Base-by-base conservation (phyloP, 352 stramenopile species). In the Globisporangium iwayamae region DNA sequence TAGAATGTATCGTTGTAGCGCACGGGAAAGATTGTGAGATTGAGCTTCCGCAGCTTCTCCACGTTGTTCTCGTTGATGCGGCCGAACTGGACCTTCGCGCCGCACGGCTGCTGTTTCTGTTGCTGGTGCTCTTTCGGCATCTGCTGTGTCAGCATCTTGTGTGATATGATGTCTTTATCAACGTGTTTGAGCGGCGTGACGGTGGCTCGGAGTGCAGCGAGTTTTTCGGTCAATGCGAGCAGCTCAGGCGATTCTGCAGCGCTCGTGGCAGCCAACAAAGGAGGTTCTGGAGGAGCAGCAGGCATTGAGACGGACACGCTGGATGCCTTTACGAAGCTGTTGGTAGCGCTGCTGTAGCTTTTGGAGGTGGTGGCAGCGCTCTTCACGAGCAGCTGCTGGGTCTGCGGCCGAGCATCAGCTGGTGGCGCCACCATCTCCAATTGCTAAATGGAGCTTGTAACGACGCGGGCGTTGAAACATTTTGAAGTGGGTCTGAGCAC, bases 1-100 rank as follows among this genome's bases (percentile, higher is more conserved):
- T 98, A 98, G 73, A 98, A 98, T 13, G 72, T 79, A 38, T 97
- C 78, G 68, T 91, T 91, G 76, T 98, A 98, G 32, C 83, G 70
- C 41, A 98, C 87, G 20, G 94, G 94, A 74, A 98, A 97, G 67
- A 96, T 95, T 41, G 82, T 70, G 52, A 84, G 59, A 66, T 98
- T 98, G 39, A 98, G 84, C 67, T 85, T 86, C 22, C 91, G 85
- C 39, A 98, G 76, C 64, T 93, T 69, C 36, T 83, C 68, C 20
- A 93, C 67, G 61, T 94, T 94, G 63, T 69, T 70, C 48, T 68
- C 74, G 56, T 81, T 76, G 50, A 94, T 86, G 20, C 71, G 66
- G 13, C 72, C 69, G 25, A 92, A 85, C 9, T 61, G 56, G n/a
- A 91, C 68, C 14, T 20, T 57, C 20, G 85, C 66, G 4, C 18